A percentile compares a stretch with the other conserved stretches of the same genome.
phyloP scores from a whole-genome alignment of 2,329 filamentous ascomycete species.

The Pseudogymnoascus sp. region DNA sequence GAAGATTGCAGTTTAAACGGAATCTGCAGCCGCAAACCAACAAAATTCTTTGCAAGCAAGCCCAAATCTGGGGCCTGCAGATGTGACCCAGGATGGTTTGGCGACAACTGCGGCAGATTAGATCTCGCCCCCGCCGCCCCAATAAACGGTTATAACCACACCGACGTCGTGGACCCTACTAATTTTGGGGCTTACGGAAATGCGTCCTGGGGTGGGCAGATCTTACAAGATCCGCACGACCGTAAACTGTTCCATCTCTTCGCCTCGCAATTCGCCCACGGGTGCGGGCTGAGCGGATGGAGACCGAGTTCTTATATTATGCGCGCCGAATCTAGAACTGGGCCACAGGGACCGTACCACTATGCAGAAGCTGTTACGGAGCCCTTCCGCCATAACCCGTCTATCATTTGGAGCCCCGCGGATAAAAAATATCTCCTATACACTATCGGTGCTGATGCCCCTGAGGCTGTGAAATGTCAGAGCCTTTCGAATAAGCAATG shows the following conservation, averaged over 20 bases:
- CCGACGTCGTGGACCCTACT: conserved; percentile 18
- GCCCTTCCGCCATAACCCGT: conserved; percentile 42
- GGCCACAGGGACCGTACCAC: conserved; percentile 38
- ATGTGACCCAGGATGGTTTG: conserved; percentile 38
- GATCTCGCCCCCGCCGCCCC: conserved; percentile 37
- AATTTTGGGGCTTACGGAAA: conserved; percentile 24
- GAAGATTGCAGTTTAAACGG: conserved; percentile 37
- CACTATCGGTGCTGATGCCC: conserved; percentile 36
- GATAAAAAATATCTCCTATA: conserved; percentile 40
- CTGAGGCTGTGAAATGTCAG: conserved; percentile 20
- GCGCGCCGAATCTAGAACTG: conserved; percentile 37
- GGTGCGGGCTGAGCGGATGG: conserved; percentile 42
- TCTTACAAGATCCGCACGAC: conserved; percentile 37
- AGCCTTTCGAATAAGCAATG: conserved; percentile 2
- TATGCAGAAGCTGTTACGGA: conserved; percentile 35
- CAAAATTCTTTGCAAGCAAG: background rate
- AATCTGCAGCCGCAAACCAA: conserved; percentile 22
- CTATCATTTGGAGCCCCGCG: conserved; percentile 36
- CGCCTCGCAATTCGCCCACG: conserved; percentile 38
- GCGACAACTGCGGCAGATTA: conserved; percentile 37
- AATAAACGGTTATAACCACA: conserved; percentile 41
- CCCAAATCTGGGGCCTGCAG: conserved; percentile 15
- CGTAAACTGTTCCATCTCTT: conserved; percentile 38
- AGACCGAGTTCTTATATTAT: conserved; percentile 39
- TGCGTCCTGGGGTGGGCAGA: conserved; percentile 42